These are phyloP conservation scores for Acidomyces sp. DNA, from an alignment of 495 filamentous ascomycete genomes.

Conservation along the genomic window DNA sequence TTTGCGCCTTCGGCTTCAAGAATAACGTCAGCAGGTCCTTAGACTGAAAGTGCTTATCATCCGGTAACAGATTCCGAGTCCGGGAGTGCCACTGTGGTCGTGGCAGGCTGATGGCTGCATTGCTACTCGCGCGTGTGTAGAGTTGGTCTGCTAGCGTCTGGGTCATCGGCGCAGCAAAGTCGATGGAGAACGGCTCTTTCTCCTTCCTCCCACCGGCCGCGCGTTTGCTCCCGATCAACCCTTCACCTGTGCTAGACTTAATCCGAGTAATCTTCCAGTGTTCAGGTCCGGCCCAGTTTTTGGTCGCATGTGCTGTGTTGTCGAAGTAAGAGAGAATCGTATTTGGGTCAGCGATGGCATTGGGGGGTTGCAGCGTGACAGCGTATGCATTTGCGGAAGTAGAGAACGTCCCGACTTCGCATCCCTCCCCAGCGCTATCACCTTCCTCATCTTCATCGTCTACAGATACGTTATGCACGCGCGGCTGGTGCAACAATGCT, in stretches of 20 bases:
- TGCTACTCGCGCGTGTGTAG: slow-evolving; percentile 71
- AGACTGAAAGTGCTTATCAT: slow-evolving; percentile 98
- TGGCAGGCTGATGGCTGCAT: slow-evolving; percentile 65
- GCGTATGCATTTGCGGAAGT: slow-evolving; percentile 49
- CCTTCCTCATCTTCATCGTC: slow-evolving; percentile 44
- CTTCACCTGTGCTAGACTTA: too few relatives aligned
- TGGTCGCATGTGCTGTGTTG: slow-evolving; percentile 78
- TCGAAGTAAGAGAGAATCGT: slow-evolving; percentile 97
- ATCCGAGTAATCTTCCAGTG: slow-evolving; percentile 95
- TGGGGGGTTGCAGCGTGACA: slow-evolving; percentile 54
- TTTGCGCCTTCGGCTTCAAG: slow-evolving; percentile 79
- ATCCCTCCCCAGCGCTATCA: too few relatives aligned
- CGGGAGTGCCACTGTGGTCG: slow-evolving; percentile 94
- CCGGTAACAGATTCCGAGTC: slow-evolving; percentile 80
- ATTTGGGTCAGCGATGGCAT: slow-evolving; percentile 50
- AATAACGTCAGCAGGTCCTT: slow-evolving; percentile 78
- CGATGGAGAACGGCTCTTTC: slow-evolving; percentile 90
- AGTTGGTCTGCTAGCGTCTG: slow-evolving; percentile 60
- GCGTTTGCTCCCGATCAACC: slow-evolving; percentile 55
- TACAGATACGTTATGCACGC: slow-evolving; percentile 38
- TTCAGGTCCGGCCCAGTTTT: slow-evolving; percentile 98
- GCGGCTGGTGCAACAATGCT: slow-evolving; percentile 47
- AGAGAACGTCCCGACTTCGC: slow-evolving; percentile 47
- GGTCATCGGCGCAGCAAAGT: slow-evolving; percentile 65
- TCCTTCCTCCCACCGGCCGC: slow-evolving; percentile 61